These are phyloP conservation scores for Podila epigama DNA, from an alignment of 192 early-diverging fungal genomes.

Conservation along the genomic window DNA sequence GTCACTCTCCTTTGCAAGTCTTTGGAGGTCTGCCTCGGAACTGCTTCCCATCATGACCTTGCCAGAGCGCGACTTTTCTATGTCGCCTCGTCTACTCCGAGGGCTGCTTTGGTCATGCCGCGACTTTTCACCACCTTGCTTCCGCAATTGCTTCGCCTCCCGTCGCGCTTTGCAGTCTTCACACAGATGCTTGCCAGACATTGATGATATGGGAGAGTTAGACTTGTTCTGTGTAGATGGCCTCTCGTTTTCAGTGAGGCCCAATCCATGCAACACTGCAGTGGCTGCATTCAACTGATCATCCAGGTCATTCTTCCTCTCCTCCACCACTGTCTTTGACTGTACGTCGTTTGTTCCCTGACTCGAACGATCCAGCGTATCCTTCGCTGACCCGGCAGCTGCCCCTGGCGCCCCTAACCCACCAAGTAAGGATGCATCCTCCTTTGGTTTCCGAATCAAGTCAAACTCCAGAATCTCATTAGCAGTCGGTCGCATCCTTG, in stretches of 20 bases:
- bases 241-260: too few relatives aligned
- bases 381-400: too few relatives aligned
- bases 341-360: not conserved
- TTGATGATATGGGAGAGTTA: not conserved
- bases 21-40: slow-evolving; percentile 8
- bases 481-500: slow-evolving; percentile 72
- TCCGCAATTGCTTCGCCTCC: not conserved
- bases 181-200: not conserved
- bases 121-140: too few relatives aligned
- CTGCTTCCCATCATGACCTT: slow-evolving; percentile 5
- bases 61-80: not conserved
- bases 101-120: too few relatives aligned
- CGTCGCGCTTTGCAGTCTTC: not conserved
- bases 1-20: slow-evolving; percentile 10
- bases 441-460: slow-evolving; percentile 59
- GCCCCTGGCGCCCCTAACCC: too few relatives aligned
- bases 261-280: not conserved
- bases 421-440: slow-evolving; percentile 1
- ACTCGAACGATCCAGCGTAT: not conserved
- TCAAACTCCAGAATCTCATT: slow-evolving; percentile 76
- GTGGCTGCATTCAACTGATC: not conserved
- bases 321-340: not conserved
- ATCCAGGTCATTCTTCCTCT: not conserved
- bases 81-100: not conserved
- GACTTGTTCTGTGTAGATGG: too few relatives aligned